Base-by-base conservation (phyloP, 768 basidiomycete genomes). In the Crucibulum laeve region DNA sequence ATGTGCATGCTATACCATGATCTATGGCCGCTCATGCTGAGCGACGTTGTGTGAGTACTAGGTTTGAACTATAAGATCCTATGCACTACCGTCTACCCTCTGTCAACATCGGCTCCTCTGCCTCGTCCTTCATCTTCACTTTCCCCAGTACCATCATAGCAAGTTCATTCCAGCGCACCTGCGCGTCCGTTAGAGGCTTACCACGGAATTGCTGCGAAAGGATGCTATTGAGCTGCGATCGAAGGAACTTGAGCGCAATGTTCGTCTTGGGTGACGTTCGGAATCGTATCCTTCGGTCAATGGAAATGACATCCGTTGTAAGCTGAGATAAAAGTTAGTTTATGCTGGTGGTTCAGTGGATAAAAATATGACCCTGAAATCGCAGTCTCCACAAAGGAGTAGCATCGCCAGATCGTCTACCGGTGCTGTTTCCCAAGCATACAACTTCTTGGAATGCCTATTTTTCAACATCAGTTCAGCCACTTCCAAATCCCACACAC, bases 381-480 rank as follows among this genome's bases (percentile, higher is more conserved):
- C 95, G 18, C 76, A 70, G 48, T 97, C 95, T 6, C 95, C 95
- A 46, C 93, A 97, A 1, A 97, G 66, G 14, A 97, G 68, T 21
- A 91, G 56, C 40, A 98, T 60, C 3, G 90, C 79, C 21, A 88
- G 61, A 52, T 95, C 90, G 49, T 96, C 89, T 5, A 89, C 79
- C 4, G 92, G 89, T 4, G 90, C 83, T 0, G 87, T 91, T 62
- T 98, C 95, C 92, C 92, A 96, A 14, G 78, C 88, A 63, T 91
- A 95, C 21, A 94, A 64, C 59, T 82, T 91, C 65, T 91, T 96
- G 5, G 93, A 94, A 57, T 92, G 91, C 91, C 92, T 92, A 42
- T 36, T 30, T 30, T 8, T 30, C n/a, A 30, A 47, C 18, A 26
- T 24, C 15, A 43, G 1, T 39, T 53, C 35, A 50, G 19, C 40